These are phyloP conservation scores for Colletotrichum sp. DNA, from an alignment of 2,329 filamentous ascomycete genomes.

Conservation along the genomic window DNA sequence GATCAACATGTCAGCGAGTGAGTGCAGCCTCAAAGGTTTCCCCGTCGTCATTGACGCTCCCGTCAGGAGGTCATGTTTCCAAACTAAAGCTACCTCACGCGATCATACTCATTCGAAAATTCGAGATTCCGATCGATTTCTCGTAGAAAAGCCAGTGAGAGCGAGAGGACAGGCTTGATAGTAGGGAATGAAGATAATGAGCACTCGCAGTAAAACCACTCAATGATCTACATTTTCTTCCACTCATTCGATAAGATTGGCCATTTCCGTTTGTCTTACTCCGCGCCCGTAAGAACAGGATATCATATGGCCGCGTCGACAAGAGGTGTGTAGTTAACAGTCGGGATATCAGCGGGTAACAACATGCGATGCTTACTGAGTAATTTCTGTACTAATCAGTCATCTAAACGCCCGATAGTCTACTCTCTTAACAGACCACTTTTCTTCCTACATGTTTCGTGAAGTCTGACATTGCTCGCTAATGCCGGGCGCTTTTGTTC, in stretches of 20 bases:
- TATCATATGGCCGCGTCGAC: not conserved
- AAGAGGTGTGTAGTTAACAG: not conserved
- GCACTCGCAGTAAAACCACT: not conserved
- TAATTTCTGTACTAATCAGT: not conserved
- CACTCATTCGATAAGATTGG: not conserved
- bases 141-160: not conserved
- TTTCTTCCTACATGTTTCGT: not conserved
- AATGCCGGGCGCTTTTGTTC: not conserved
- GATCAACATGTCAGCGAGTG: not conserved
- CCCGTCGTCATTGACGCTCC: not conserved
- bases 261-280: not conserved
- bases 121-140: not conserved
- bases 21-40: not conserved
- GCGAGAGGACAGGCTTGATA: not conserved
- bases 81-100: not conserved
- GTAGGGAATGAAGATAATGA: not conserved
- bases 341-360: not conserved
- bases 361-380: not conserved
- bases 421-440: not conserved
- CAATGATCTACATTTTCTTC: not conserved
- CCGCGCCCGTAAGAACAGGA: not conserved
- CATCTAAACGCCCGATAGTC: not conserved
- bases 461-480: not conserved
- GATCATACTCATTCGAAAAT: not conserved
- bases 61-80: not conserved